Percentiles rank a stretch among this genome's conserved stretches.
These are phyloP conservation scores for Diaporthe eres DNA, from an alignment of 2,329 filamentous ascomycete genomes.

Conservation along the genomic window DNA sequence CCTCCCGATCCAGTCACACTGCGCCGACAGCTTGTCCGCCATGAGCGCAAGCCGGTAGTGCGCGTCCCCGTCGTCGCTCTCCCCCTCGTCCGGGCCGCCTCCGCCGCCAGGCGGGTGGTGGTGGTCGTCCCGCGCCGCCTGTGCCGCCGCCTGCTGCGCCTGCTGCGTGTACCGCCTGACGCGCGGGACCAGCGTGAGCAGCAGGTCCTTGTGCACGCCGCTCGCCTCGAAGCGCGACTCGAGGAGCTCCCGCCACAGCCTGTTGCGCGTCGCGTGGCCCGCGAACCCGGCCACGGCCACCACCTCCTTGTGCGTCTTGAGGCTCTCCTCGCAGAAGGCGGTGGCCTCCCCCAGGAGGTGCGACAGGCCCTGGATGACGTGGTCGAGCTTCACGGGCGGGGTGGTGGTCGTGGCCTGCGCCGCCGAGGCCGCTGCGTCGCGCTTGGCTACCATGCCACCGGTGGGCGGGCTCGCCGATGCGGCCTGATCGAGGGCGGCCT, in stretches of 20 bases:
- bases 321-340: slow-evolving; percentile 23
- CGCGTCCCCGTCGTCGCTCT: background rate
- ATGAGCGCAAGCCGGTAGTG: background rate
- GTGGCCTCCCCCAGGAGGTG: slow-evolving; percentile 34
- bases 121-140: background rate
- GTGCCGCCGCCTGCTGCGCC: slow-evolving; percentile 2
- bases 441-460: slow-evolving; percentile 3
- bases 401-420: background rate
- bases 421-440: background rate
- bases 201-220: slow-evolving; percentile 34
- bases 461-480: background rate
- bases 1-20: slow-evolving; percentile 18
- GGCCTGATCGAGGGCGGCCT: background rate
- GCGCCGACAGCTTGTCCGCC: slow-evolving; percentile 7
- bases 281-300: slow-evolving; percentile 52
- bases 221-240: slow-evolving; percentile 14
- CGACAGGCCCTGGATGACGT: slow-evolving; percentile 26
- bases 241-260: slow-evolving; percentile 37
- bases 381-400: slow-evolving; percentile 18
- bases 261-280: slow-evolving; percentile 34
- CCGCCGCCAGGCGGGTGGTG: background rate
- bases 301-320: slow-evolving; percentile 54
- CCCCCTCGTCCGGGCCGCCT: background rate
- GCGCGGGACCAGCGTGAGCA: slow-evolving; percentile 8
- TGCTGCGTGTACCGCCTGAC: slow-evolving; percentile 19